A percentile compares a stretch with the other conserved stretches of the same genome.
Evolutionary conservation across 2,329 filamentous ascomycete species (phyloP).

Genomic region (Neonectria ditissima): DNA sequence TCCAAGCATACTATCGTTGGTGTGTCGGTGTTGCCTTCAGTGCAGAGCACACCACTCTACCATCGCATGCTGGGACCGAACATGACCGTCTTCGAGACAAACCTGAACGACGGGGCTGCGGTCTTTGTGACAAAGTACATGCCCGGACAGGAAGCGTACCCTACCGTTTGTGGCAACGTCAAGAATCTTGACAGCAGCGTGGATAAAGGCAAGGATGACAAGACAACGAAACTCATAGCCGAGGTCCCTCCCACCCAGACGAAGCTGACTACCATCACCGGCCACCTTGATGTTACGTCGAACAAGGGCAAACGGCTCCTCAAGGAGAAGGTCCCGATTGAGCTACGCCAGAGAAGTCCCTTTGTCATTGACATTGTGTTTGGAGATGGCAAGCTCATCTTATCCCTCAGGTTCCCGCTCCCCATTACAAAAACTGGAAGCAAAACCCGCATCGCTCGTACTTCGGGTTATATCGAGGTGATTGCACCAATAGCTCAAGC

Average conservation of each 20-base stretch:
- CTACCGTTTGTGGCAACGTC: conserved; percentile 41
- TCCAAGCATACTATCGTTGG: conserved; percentile 47
- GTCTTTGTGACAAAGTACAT: conserved; percentile 54
- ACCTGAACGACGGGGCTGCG: conserved; percentile 41
- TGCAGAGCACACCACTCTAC: conserved; percentile 42
- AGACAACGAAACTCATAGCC: conserved; percentile 43
- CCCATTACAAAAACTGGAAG: conserved; percentile 52
- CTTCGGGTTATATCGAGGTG: conserved; percentile 59
- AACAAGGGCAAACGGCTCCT: conserved; percentile 52
- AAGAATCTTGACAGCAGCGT: conserved; percentile 36
- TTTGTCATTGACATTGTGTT: conserved; percentile 57
- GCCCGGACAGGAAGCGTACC: conserved; percentile 50
- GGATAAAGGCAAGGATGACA: conserved; percentile 35
- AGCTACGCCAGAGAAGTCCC: conserved; percentile 53
- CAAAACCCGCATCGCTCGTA: conserved; percentile 57
- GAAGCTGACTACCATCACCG: conserved; percentile 52
- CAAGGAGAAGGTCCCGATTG: conserved; percentile 52
- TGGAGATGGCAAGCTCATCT: conserved; percentile 46
- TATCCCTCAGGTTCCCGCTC: conserved; percentile 53
- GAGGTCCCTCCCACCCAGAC: conserved; percentile 47
- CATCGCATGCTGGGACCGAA: conserved; percentile 39
- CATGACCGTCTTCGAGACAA: conserved; percentile 50
- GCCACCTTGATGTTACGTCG: conserved; percentile 54
- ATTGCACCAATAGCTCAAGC: conserved; percentile 50
- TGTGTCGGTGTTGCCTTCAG: conserved; percentile 47